phyloP scores from a whole-genome alignment of 2,329 filamentous ascomycete genomes.

The Colletotrichum cuscutae region DNA sequence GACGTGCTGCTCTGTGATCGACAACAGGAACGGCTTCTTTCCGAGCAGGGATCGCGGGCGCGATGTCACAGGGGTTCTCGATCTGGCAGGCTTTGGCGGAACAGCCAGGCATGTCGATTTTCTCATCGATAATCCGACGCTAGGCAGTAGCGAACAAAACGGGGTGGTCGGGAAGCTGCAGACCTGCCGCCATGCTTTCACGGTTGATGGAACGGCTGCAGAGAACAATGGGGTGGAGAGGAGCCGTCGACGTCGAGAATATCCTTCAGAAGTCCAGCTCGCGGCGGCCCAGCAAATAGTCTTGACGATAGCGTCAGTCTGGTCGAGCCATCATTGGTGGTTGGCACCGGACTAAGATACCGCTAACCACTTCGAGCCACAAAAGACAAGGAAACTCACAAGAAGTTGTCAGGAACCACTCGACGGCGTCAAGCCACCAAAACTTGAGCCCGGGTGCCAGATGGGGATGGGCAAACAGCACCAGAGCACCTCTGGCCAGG shows the following conservation, averaged over 20 bases:
- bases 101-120: neutral
- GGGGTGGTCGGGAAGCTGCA: neutral
- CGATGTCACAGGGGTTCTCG: neutral
- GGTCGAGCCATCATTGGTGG: constrained; percentile 15
- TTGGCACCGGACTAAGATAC: neutral
- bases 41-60: neutral
- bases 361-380: constrained; percentile 15
- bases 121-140: neutral
- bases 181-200: too few relatives aligned
- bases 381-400: constrained; percentile 2
- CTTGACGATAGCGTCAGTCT: constrained; percentile 9
- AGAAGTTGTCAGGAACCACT: neutral
- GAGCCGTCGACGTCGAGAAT: neutral
- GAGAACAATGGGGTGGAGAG: neutral
- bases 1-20: neutral
- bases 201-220: neutral
- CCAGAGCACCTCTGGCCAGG: neutral
- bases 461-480: too few relatives aligned
- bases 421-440: constrained; percentile 6
- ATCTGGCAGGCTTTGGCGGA: neutral
- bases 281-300: constrained; percentile 22
- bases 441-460: neutral
- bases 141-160: neutral
- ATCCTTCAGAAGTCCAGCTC: neutral
- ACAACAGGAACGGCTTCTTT: neutral